Percentiles rank a stretch among this genome's conserved stretches.
phyloP scores from a whole-genome alignment of 768 basidiomycete genomes.

The Podaxis sp. region DNA sequence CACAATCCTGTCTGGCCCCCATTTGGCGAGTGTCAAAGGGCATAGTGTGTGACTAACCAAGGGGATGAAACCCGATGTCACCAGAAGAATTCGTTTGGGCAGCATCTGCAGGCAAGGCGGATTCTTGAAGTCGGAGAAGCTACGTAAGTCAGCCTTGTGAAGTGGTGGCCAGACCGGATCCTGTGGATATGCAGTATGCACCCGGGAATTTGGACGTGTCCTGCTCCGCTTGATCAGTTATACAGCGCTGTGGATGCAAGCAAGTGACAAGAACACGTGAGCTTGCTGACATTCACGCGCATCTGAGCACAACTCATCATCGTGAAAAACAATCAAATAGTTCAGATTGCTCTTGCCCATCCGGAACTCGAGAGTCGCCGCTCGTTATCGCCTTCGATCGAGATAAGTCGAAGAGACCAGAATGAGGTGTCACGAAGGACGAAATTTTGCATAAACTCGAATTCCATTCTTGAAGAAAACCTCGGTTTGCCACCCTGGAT shows the following conservation, averaged over 20 bases:
- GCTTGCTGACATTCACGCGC: too few relatives aligned
- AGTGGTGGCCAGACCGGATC: neutral
- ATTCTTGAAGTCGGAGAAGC: neutral
- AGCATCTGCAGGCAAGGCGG: neutral
- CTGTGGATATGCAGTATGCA: neutral
- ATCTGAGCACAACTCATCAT: too few relatives aligned
- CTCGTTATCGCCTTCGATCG: neutral
- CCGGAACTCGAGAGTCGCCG: neutral
- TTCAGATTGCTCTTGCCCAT: neutral
- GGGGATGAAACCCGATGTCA: neutral
- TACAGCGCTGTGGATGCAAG: slow-evolving; percentile 2
- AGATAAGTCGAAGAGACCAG: neutral
- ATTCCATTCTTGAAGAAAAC: neutral
- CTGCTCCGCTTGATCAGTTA: neutral
- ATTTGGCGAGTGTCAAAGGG: neutral
- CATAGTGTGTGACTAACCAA: neutral
- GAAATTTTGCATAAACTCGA: neutral
- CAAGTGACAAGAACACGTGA: too few relatives aligned
- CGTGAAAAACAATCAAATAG: neutral
- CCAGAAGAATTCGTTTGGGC: neutral
- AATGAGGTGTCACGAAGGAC: neutral
- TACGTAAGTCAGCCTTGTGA: neutral
- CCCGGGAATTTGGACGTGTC: neutral
- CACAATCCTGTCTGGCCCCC: neutral
- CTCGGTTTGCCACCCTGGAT: neutral